These are phyloP conservation scores for Rosa multiflora DNA, from an alignment of 306 rosid genomes.

Conservation along the genomic window DNA sequence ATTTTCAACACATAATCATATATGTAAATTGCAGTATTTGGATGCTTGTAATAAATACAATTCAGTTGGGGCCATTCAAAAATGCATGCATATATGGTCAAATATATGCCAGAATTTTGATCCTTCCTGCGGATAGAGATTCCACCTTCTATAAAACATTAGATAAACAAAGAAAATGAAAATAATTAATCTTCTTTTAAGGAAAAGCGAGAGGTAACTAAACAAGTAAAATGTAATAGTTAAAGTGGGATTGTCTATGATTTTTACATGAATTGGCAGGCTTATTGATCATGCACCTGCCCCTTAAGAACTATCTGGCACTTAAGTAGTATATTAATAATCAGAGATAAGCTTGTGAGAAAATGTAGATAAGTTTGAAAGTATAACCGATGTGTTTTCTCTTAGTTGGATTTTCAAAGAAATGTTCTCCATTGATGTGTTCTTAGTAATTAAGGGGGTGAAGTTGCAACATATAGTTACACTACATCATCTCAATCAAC, in stretches of 20 bases:
- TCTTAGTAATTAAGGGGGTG: background rate
- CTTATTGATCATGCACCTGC: background rate
- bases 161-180: background rate
- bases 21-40: background rate
- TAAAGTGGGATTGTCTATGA: background rate
- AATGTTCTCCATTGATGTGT: background rate
- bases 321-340: background rate
- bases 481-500: background rate
- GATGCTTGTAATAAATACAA: conserved; percentile 8
- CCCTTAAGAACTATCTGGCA: background rate
- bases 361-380: background rate
- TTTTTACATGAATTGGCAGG: background rate
- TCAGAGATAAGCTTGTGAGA: background rate
- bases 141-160: background rate
- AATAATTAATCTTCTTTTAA: no score
- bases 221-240: background rate
- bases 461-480: background rate
- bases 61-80: conserved; percentile 1
- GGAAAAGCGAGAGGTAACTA: background rate
- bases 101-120: background rate
- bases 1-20: background rate
- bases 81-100: conserved; percentile 3
- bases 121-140: background rate
- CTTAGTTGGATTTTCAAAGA: background rate
- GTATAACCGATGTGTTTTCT: background rate